phyloP scores from a whole-genome alignment of 2,329 filamentous ascomycete genomes.

The Aspergillus pseudoviridinutans region DNA sequence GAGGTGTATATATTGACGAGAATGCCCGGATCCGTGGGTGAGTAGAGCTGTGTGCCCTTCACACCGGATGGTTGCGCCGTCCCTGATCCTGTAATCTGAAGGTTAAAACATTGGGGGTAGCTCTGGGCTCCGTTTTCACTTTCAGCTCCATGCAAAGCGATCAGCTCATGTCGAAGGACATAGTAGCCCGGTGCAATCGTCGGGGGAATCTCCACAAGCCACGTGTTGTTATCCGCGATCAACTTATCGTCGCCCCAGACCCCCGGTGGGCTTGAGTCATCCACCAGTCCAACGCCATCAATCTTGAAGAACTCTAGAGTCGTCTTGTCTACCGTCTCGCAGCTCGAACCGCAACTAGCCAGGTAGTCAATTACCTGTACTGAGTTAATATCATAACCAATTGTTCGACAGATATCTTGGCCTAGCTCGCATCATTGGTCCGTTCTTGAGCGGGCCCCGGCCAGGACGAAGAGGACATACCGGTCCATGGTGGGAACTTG shows the following conservation, averaged over 20 bases:
- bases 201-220: constrained; percentile 43
- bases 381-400: neutral
- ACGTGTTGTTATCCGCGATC: constrained; percentile 46
- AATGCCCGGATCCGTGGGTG: constrained; percentile 53
- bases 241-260: constrained; percentile 53
- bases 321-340: constrained; percentile 48
- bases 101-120: constrained; percentile 55
- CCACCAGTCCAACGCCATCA: constrained; percentile 49
- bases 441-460: neutral
- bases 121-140: constrained; percentile 44
- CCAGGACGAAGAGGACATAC: constrained; percentile 10
- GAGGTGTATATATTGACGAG: constrained; percentile 51
- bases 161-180: constrained; percentile 50
- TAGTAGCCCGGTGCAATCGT: constrained; percentile 47
- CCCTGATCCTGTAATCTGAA: constrained; percentile 53
- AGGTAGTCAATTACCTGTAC: constrained; percentile 53
- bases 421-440: too few species aligned
- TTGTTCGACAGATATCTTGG: neutral
- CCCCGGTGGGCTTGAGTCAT: constrained; percentile 38
- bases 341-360: constrained; percentile 53
- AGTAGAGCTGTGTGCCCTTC: constrained; percentile 52
- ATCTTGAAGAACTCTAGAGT: constrained; percentile 60
- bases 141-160: constrained; percentile 45
- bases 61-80: constrained; percentile 43
- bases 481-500: constrained; percentile 57